Conservation (phyloP, 1,139 yeast genomes). For the Pneumocystis sp. region DNA sequence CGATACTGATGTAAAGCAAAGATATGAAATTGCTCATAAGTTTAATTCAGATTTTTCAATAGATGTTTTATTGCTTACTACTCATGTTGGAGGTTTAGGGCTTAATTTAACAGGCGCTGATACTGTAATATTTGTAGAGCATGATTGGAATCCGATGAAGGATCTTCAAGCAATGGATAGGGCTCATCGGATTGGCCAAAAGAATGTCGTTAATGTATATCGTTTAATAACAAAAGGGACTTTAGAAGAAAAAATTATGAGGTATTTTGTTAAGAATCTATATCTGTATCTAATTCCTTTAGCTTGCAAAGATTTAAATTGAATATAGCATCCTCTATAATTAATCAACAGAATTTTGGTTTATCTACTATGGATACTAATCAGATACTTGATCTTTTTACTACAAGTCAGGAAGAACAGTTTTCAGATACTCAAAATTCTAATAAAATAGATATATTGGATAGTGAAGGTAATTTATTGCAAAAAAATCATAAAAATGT, state of each 20-base stretch:
- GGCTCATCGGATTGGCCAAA: constrained; percentile 95
- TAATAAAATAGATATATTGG: constrained; percentile 8
- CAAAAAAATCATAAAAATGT: constrained; percentile 20
- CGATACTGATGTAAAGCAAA: constrained; percentile 77
- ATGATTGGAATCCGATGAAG: constrained; percentile 99
- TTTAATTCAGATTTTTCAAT: constrained; percentile 95
- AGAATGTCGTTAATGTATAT: constrained; percentile 90
- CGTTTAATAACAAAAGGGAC: constrained; percentile 85
- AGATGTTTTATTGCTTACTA: constrained; percentile 77
- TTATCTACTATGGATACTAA: constrained; percentile 92
- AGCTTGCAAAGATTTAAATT: constrained; percentile 94
- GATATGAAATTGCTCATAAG: constrained; percentile 81
- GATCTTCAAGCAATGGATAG: constrained; percentile 99
- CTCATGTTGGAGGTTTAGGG: constrained; percentile 97
- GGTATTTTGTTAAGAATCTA: background rate
- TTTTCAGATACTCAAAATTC: constrained; percentile 20
- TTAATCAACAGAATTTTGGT: constrained; percentile 92
- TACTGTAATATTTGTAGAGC: constrained; percentile 95
- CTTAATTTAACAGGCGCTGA: constrained; percentile 96
- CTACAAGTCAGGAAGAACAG: constrained; percentile 18
- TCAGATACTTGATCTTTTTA: constrained; percentile 80
- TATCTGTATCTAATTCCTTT: background rate
- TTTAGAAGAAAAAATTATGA: constrained; percentile 90
- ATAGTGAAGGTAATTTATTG: constrained; percentile 17
- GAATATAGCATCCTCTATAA: constrained; percentile 91